Percentiles rank a stretch among this genome's conserved stretches.
phyloP scores from a whole-genome alignment of 352 stramenopile species.

The Thalassiosira livingstoniorum region DNA sequence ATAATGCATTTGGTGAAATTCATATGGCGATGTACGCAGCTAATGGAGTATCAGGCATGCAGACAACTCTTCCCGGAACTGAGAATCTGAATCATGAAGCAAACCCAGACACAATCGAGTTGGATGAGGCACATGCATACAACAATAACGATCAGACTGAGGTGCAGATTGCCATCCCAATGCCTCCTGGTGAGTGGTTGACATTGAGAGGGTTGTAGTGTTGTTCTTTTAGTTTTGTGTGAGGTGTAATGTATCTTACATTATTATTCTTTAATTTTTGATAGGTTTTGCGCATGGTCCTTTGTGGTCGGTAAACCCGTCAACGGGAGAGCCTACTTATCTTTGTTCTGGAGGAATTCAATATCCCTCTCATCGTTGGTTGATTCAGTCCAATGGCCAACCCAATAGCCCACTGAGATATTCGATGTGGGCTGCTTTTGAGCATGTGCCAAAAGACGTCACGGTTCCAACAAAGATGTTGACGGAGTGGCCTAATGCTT shows the following conservation, averaged over 20 bases:
- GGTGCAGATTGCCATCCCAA: slow-evolving; percentile 11
- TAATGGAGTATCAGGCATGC: slow-evolving; percentile 13
- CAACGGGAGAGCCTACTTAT: slow-evolving; percentile 2
- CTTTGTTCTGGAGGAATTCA: no score
- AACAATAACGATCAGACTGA: slow-evolving; percentile 9
- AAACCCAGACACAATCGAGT: neutral
- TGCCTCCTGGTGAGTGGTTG: neutral
- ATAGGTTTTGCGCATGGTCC: slow-evolving; percentile 5
- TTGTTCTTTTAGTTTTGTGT: no score
- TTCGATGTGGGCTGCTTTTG: slow-evolving; percentile 6
- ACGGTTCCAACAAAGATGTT: slow-evolving; percentile 5
- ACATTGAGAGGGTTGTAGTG: no score
- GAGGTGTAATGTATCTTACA: no score
- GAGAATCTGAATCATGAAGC: slow-evolving; percentile 3
- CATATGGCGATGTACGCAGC: neutral
- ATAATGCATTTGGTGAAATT: slow-evolving; percentile 2
- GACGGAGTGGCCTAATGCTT: slow-evolving; percentile 1
- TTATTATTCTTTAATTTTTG: no score
- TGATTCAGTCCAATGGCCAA: neutral
- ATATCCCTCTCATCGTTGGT: neutral
- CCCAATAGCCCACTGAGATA: neutral
- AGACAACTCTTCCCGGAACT: slow-evolving; percentile 5
- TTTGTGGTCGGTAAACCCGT: neutral
- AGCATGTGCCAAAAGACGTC: slow-evolving; percentile 4
- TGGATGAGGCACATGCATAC: neutral